Conservation (phyloP, 495 filamentous ascomycete genomes). For the Podospora didyma region DNA sequence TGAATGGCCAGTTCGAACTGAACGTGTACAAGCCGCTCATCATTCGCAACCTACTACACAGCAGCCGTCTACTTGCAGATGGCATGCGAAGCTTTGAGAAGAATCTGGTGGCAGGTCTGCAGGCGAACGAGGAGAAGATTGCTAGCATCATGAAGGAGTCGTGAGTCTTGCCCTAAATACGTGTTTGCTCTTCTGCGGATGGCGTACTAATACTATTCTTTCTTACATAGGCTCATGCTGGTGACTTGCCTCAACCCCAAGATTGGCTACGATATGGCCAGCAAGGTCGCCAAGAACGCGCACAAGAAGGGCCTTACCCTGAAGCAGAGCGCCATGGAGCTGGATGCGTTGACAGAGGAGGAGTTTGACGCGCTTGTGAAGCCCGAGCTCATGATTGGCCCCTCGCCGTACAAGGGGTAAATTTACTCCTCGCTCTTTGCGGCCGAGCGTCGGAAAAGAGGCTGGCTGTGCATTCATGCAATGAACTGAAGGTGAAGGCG, state of each 20-base stretch:
- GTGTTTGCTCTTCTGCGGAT: neutral
- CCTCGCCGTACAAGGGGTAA: slow-evolving; percentile 54
- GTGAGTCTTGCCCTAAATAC: slow-evolving; percentile 36
- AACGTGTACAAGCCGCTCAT: slow-evolving; percentile 98
- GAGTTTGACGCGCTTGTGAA: slow-evolving; percentile 89
- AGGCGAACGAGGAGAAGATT: slow-evolving; percentile 92
- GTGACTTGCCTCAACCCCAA: slow-evolving; percentile 98
- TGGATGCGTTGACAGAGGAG: slow-evolving; percentile 82
- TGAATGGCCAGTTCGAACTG: slow-evolving; percentile 97
- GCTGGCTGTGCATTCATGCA: neutral
- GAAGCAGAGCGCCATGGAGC: slow-evolving; percentile 90
- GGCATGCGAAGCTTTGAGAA: slow-evolving; percentile 93
- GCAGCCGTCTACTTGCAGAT: slow-evolving; percentile 77
- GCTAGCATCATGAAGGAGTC: slow-evolving; percentile 79
- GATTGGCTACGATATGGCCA: slow-evolving; percentile 98
- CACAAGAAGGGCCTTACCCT: slow-evolving; percentile 96
- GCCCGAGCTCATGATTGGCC: slow-evolving; percentile 96
- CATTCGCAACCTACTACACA: slow-evolving; percentile 92
- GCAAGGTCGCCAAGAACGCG: slow-evolving; percentile 97
- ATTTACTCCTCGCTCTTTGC: neutral
- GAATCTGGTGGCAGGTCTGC: slow-evolving; percentile 82
- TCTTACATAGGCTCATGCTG: slow-evolving; percentile 74
- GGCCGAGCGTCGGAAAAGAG: neutral
- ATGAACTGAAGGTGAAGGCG: neutral
- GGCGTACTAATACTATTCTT: slow-evolving; percentile 7